Conservation (phyloP, 768 basidiomycete species). For the Psilocybe azurescens region DNA sequence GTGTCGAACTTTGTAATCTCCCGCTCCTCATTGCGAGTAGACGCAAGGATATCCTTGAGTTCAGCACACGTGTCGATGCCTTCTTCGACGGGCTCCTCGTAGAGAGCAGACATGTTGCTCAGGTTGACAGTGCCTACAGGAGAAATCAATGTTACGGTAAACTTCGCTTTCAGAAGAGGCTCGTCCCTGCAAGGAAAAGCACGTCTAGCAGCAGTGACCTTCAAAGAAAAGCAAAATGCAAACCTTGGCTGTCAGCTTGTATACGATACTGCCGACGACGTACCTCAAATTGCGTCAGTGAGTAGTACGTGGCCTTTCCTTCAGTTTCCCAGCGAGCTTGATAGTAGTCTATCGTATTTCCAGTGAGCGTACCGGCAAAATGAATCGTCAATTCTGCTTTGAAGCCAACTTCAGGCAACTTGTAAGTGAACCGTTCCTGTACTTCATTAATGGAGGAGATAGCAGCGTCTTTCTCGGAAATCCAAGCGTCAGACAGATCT, state of each 20-base stretch:
- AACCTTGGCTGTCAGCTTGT: background rate
- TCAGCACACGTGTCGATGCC: constrained; percentile 31
- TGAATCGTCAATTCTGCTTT: constrained; percentile 72
- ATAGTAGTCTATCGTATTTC: constrained; percentile 86
- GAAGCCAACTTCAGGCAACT: constrained; percentile 62
- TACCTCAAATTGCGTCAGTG: constrained; percentile 91
- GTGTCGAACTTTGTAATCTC: constrained; percentile 81
- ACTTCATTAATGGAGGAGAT: constrained; percentile 59
- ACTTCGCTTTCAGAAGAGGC: constrained; percentile 87
- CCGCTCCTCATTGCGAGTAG: constrained; percentile 59
- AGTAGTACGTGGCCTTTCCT: constrained; percentile 68
- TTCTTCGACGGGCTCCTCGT: constrained; percentile 55
- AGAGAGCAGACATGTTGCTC: constrained; percentile 84
- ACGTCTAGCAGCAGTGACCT: constrained; percentile 86
- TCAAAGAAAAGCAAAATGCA: background rate
- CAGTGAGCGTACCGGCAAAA: constrained; percentile 70
- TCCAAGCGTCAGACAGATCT: constrained; percentile 48
- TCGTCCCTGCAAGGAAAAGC: constrained; percentile 95
- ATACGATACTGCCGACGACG: background rate
- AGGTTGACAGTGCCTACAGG: constrained; percentile 75
- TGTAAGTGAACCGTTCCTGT: constrained; percentile 72
- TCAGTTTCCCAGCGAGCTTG: constrained; percentile 66
- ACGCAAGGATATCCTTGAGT: constrained; percentile 46
- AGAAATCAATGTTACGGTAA: constrained; percentile 77
- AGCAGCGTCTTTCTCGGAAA: constrained; percentile 49